Evolutionary conservation across 257 asterid species (phyloP).

Genomic region (Gardenia jasminoides): DNA sequence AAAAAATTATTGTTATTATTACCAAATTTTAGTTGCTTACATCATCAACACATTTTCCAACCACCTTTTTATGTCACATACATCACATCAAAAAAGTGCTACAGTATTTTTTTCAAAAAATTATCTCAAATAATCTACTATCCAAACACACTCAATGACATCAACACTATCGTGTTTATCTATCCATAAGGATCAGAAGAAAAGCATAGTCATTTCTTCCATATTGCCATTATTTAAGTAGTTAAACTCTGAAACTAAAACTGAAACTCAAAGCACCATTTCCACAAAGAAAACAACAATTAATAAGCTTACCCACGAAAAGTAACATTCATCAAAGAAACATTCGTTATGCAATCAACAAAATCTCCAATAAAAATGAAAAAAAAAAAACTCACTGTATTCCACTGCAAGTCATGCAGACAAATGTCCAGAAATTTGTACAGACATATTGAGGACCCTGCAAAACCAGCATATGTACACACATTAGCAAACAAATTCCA

Average conservation of each 20-base stretch:
- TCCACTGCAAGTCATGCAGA: slow-evolving; percentile 90
- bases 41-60: too few species aligned
- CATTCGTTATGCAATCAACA: background rate
- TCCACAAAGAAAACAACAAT: background rate
- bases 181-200: background rate
- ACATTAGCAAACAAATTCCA: slow-evolving; percentile 9
- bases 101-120: too few species aligned
- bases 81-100: too few species aligned
- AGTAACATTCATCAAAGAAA: background rate
- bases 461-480: slow-evolving; percentile 18
- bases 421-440: slow-evolving; percentile 93
- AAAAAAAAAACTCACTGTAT: slow-evolving; percentile 63
- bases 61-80: too few species aligned
- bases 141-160: too few species aligned
- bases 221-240: background rate
- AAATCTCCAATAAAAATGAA: background rate
- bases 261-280: background rate
- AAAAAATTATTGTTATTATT: too few species aligned
- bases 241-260: background rate
- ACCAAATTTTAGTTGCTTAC: too few species aligned
- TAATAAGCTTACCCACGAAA: background rate
- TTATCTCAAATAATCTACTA: too few species aligned
- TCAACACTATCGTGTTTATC: background rate
- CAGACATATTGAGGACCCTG: slow-evolving; percentile 99
- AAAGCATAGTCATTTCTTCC: background rate